Base-by-base conservation (phyloP, 352 stramenopile species). In the Phytopythium litorale region DNA sequence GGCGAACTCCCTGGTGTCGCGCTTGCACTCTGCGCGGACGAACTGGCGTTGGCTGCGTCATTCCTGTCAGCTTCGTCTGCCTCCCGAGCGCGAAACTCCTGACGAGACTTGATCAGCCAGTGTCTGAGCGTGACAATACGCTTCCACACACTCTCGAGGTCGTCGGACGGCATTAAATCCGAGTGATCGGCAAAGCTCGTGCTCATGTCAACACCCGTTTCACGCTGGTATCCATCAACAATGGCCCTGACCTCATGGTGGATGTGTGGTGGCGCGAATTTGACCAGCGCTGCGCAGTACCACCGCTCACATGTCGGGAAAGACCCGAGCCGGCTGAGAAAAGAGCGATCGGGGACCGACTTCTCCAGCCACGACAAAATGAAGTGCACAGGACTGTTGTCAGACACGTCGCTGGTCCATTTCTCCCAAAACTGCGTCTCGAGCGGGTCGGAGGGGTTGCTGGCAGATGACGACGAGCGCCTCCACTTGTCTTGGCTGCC, bases 361-460 rank as follows among this genome's bases (percentile, higher is more conserved):
- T 88, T 88, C 56, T 93, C 83, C 13, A 96, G 61, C 87, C 87
- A 96, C 7, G 67, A 73, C 25, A 96, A 58, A 30, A 96, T 81
- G 13, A 88, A 64, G 28, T 83, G 70, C 16, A 81, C 75, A 1
- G 72, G 72, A 33, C 81, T 82, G 42, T 54, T 62, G 32, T 91
- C 81, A 12, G 76, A 77, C 75, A 88, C 84, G 23, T 93, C 74
- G 16, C 67, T 60, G 8, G 76, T 84, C 62, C 86, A 86, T 21
- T 78, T 75, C 12, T 70, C 64, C 56, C 81, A 83, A 48, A 92
- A 91, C 19, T 57, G 60, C 49, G 64, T 66, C n/a, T 91, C 75
- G 9, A 72, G 68, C 16, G 83, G 67, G 32, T 59, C 57, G 37
- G 53, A 61, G 38, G 53, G 35, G 16, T 77, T 56, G 46, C 60